A percentile compares a stretch with the other conserved stretches of the same genome.
Conservation (phyloP, 306 rosid genomes). For the Styphnolobium japonicum region DNA sequence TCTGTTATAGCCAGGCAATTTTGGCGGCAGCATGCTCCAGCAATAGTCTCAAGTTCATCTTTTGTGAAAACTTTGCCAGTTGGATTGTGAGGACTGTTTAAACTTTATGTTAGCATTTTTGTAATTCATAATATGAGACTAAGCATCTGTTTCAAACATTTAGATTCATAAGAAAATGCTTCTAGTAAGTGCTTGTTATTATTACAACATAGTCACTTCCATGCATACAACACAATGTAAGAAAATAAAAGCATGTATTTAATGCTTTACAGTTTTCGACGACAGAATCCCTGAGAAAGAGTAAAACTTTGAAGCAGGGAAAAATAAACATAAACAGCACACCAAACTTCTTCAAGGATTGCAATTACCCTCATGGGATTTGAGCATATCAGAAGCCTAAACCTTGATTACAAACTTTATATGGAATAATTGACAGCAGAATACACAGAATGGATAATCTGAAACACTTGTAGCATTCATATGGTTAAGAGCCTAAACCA, state of each 20-base stretch:
- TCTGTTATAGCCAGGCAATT: conserved; percentile 80
- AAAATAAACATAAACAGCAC: not conserved
- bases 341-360: not conserved
- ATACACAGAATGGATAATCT: not conserved
- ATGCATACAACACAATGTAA: not conserved
- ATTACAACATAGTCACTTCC: not conserved
- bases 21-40: conserved; percentile 55
- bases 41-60: conserved; percentile 79
- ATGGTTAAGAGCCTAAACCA: not conserved
- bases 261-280: not conserved
- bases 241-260: not conserved
- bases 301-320: not conserved
- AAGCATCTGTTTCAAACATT: conserved; percentile 14
- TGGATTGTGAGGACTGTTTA: conserved; percentile 86
- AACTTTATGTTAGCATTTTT: conserved; percentile 37
- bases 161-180: not conserved
- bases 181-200: not conserved
- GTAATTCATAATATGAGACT: conserved; percentile 23
- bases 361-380: not conserved
- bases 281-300: not conserved
- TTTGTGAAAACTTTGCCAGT: conserved; percentile 86
- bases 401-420: not conserved
- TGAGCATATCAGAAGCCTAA: not conserved
- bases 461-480: not conserved
- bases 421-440: not conserved